phyloP scores from a whole-genome alignment of 2,329 filamentous ascomycete genomes.

The Talaromyces marneffei region DNA sequence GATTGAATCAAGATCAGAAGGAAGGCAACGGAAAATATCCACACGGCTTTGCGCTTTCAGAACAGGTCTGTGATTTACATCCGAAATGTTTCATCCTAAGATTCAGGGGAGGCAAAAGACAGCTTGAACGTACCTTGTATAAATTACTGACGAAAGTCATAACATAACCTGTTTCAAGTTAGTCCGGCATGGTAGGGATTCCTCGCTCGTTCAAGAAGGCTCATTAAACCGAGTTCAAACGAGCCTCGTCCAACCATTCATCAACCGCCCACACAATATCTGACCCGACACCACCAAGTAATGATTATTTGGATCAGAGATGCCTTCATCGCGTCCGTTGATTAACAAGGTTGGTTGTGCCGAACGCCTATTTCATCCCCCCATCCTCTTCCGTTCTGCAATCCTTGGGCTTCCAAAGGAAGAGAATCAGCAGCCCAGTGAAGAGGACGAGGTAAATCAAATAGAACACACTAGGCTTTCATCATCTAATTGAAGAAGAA shows the following conservation, averaged over 20 bases:
- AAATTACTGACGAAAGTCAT: background rate
- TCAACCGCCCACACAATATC: background rate
- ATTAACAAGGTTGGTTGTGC: slow-evolving; percentile 96
- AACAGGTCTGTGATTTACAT: slow-evolving; percentile 21
- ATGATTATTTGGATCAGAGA: slow-evolving; percentile 67
- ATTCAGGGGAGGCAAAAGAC: background rate
- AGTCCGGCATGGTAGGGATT: background rate
- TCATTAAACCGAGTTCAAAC: background rate
- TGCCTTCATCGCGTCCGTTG: slow-evolving; percentile 94
- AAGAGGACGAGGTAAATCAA: slow-evolving; percentile 62
- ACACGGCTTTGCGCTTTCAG: slow-evolving; percentile 18
- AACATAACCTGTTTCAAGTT: background rate
- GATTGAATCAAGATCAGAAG: slow-evolving; percentile 15
- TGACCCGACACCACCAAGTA: slow-evolving; percentile 46
- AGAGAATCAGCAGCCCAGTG: slow-evolving; percentile 70
- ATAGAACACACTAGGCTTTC: slow-evolving; percentile 96
- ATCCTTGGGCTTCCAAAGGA: slow-evolving; percentile 78
- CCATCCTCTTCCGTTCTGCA: slow-evolving; percentile 59
- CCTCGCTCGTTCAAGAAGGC: background rate
- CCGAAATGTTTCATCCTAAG: slow-evolving; percentile 18
- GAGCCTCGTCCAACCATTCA: no score
- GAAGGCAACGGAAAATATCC: slow-evolving; percentile 20
- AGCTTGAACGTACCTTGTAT: background rate
- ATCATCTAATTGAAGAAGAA: slow-evolving; percentile 67
- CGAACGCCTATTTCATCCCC: slow-evolving; percentile 97